Base-by-base conservation (phyloP, 1,139 yeast genomes). In the Hansenula sp. region DNA sequence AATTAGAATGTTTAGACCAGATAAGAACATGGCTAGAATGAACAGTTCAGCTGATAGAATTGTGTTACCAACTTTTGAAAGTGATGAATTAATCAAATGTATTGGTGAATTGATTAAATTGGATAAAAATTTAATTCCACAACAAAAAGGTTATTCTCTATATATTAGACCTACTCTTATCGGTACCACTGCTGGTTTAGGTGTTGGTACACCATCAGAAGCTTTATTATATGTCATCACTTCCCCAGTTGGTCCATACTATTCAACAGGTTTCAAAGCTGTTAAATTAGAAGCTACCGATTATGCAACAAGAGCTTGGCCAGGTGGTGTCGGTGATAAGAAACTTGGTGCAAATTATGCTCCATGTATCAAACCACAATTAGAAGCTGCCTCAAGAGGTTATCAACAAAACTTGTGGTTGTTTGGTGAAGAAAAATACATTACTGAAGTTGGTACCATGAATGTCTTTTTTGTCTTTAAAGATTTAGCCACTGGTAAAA, bases 361-460 rank as follows among this genome's bases (percentile, higher is more conserved):
- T 33, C 96, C 97, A 42, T 86, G 96, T 64, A 78, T 90, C 58
- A 74, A 77, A 58, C 97, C 97, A 25, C 96, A 87, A 68, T 69
- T 77, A 53, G 79, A 81, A 65, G 97, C 98, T 38, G 95, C 96
- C 39, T 59, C 71, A 34, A 77, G 85, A 59, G 98, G 98, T 36
- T 90, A 81, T 72, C 90, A 85, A 61, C 98, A 92, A 68, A 89
- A 90, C 72, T 72, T 92, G 64, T 92, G 98, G 98, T 72, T 92
- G 53, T 89, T 90, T 59, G 97, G 97, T 42, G 86, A 84, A 38
- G 92, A 90, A 58, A 88, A 89, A 46, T 69, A 79, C 62, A 77
- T 92, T 56, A 92, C 97, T 48, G 98, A 92, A 69, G 97, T 87
- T 44, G 98, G 98, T 52, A 89, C 97, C 44, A 92, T 92, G 97